Conservation (phyloP, 345 rosid genomes). For the Aethionema arabicum region DNA sequence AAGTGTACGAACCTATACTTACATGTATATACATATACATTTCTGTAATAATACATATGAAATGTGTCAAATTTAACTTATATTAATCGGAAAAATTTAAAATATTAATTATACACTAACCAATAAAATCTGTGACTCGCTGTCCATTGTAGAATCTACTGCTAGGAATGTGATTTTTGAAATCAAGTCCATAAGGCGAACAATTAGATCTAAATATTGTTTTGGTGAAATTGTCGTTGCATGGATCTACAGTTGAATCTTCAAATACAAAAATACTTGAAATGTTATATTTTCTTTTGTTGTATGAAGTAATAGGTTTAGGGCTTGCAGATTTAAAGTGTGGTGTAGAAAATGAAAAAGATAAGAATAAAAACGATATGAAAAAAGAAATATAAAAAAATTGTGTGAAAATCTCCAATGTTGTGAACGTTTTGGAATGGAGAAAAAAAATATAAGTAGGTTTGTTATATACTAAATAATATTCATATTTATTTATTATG, state of each 20-base stretch:
- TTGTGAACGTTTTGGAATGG: too few species aligned
- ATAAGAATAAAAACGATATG: slow-evolving; percentile 21
- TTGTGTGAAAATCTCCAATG: too few species aligned
- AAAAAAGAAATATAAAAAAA: too few species aligned
- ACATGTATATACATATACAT: slow-evolving; percentile 3
- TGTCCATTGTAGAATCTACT: slow-evolving; percentile 85
- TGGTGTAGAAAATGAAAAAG: slow-evolving; percentile 13
- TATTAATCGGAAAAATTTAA: too few species aligned
- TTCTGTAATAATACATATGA: not conserved
- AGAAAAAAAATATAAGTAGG: too few species aligned
- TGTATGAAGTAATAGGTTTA: slow-evolving; percentile 17
- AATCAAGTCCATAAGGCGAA: slow-evolving; percentile 76
- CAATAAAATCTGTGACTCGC: slow-evolving; percentile 62
- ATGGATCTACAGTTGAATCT: slow-evolving; percentile 90
- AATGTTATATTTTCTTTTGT: slow-evolving; percentile 30
- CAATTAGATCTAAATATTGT: slow-evolving; percentile 61
- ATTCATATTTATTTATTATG: too few species aligned
- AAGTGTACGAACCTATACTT: slow-evolving; percentile 60
- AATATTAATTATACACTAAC: slow-evolving; percentile 36
- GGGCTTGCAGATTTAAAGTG: slow-evolving; percentile 22
- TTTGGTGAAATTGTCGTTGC: slow-evolving; percentile 62
- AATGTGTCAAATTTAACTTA: too few species aligned
- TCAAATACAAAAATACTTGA: slow-evolving; percentile 68
- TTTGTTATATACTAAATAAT: too few species aligned
- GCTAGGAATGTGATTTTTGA: slow-evolving; percentile 49